Base-by-base conservation (phyloP, 352 stramenopile species). In the Phytophthora palmivora region DNA sequence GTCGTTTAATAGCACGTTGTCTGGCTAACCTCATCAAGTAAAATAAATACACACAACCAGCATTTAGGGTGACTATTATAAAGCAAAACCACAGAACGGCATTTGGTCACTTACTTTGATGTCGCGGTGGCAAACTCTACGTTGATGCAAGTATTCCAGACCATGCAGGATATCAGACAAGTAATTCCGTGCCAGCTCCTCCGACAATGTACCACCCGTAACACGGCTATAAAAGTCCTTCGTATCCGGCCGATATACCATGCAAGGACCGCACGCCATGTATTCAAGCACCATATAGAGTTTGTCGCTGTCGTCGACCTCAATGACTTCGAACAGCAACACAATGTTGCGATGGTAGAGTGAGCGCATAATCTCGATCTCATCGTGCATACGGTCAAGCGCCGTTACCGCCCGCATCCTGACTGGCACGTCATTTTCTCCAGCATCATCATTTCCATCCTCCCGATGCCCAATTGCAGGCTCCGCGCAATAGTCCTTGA, bases 291-390 rank as follows among this genome's bases (percentile, higher is more conserved):
- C 82, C 56, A 97, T 60, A 63, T 92, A 95, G 57, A 94, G 76
- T 43, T 94, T 92, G 76, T 96, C 85, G 52, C 68, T 81, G 6
- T 65, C 48, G 4, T 90, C 79, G 41, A 79, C 78, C 56, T 97
- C 87, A 21, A 97, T 91, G 49, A 97, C 91, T 68, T 97, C 91
- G 50, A 97, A 97, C 18, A 97, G 76, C 55, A 96, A 64, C 50
- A 96, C 89, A 42, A 97, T 76, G 55, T 96, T 97, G 43, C 89
- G 88, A 70, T 97, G 91, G 43, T 95, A 97, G 21, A 97, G 74
- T 22, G 77, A 74, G 6, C 87, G 76, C 87, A 97, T 96, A 67
- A 97, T 92, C 18, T 78, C 56, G 28, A 97, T 91, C 68, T 97
- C 91, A 50, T 91, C 74, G 18, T 78, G 75, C 48, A 96, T 78